Conservation (phyloP, 805 yeast species). For the Monosporozyma servazzii region DNA sequence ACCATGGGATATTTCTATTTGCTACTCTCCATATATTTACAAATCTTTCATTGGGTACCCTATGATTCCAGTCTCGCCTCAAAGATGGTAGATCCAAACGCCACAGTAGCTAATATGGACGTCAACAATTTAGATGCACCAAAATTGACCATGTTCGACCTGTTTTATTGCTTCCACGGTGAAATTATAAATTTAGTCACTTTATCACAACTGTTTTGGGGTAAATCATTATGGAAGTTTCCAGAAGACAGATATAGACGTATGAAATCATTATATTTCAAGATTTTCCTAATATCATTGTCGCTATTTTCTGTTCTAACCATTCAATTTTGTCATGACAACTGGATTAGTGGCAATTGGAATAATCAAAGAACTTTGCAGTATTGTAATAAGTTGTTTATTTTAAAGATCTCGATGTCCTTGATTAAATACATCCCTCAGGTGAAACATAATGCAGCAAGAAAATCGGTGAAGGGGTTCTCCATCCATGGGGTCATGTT, state of each 20-base stretch:
- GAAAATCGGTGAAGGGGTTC: constrained; percentile 79
- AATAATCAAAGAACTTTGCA: constrained; percentile 15
- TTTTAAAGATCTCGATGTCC: constrained; percentile 40
- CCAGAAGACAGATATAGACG: constrained; percentile 15
- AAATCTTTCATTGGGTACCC: constrained; percentile 29
- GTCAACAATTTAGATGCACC: constrained; percentile 24
- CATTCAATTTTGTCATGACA: constrained; percentile 9
- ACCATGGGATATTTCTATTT: constrained; percentile 40
- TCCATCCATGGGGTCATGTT: constrained; percentile 48
- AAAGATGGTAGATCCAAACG: constrained; percentile 11
- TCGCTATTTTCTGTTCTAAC: constrained; percentile 11
- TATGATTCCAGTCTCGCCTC: constrained; percentile 6
- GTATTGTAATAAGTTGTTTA: constrained; percentile 20
- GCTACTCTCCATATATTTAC: constrained; percentile 35
- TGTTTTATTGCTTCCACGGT: constrained; percentile 43
- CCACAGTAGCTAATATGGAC: constrained; percentile 9
- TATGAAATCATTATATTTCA: constrained; percentile 19
- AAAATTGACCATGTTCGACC: constrained; percentile 36
- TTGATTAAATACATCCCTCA: constrained; percentile 65
- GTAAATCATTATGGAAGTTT: constrained; percentile 32
- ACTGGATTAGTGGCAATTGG: constrained; percentile 10
- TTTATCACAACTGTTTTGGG: constrained; percentile 34
- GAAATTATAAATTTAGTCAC: constrained; percentile 33
- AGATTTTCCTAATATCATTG: constrained; percentile 13
- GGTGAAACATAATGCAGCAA: constrained; percentile 64